phyloP scores from a whole-genome alignment of 1,139 yeast species.

The Yamadazyma taylorii region DNA sequence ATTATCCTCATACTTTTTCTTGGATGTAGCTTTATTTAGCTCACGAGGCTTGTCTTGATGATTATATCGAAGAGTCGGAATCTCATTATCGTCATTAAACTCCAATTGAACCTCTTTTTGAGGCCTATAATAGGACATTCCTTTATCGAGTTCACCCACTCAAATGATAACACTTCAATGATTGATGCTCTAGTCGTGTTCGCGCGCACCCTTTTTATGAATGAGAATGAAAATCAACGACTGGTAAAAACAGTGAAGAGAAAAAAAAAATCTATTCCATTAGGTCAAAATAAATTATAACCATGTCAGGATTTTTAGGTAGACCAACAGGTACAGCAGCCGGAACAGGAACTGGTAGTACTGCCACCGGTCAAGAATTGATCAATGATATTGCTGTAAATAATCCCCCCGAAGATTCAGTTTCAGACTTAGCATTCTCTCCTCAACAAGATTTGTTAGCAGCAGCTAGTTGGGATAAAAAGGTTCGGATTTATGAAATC shows the following conservation, averaged over 20 bases:
- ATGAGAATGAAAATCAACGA: neutral
- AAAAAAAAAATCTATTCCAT: no score
- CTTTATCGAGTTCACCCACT: neutral
- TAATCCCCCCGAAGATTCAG: conserved; percentile 89
- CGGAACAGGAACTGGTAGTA: conserved; percentile 16
- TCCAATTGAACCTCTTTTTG: conserved; percentile 3
- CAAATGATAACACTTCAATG: no score
- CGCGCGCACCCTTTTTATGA: neutral
- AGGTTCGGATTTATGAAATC: conserved; percentile 89
- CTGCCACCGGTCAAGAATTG: conserved; percentile 67
- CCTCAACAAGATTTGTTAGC: conserved; percentile 84
- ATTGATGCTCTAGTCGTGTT: neutral
- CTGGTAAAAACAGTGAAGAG: no score
- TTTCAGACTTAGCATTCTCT: conserved; percentile 86
- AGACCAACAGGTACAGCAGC: conserved; percentile 18
- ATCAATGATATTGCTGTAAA: conserved; percentile 74
- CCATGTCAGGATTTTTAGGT: conserved; percentile 26
- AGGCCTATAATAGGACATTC: conserved; percentile 7
- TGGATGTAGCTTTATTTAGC: neutral
- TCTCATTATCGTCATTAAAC: conserved; percentile 9
- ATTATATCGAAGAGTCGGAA: conserved; percentile 8
- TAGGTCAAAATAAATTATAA: no score
- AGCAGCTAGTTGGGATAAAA: conserved; percentile 93
- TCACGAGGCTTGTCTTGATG: neutral
- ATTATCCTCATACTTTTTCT: conserved; percentile 26